These are phyloP conservation scores for Dioszegia hungarica DNA, from an alignment of 768 basidiomycete species.

Conservation along the genomic window DNA sequence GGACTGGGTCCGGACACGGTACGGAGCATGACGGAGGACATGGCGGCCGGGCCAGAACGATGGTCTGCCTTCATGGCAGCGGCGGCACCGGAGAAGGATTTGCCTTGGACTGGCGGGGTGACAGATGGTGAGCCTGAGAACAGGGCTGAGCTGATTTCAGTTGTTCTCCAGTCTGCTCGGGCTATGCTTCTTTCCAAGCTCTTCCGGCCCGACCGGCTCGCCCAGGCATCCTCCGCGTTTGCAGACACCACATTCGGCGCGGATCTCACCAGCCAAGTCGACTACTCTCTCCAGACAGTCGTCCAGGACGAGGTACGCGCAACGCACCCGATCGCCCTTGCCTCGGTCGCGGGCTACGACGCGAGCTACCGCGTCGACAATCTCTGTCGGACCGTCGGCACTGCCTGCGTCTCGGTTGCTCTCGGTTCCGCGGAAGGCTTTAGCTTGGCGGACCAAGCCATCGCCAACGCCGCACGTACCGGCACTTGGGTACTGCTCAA, in stretches of 20 bases:
- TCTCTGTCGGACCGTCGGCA: constrained; percentile 56
- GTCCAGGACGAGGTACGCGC: constrained; percentile 74
- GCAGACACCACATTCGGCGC: constrained; percentile 70
- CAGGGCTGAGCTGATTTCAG: constrained; percentile 44
- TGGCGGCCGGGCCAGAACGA: constrained; percentile 53
- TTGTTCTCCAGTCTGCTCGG: constrained; percentile 68
- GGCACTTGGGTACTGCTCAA: constrained; percentile 96
- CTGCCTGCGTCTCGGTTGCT: constrained; percentile 80
- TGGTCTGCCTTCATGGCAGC: constrained; percentile 73
- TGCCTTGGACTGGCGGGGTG: constrained; percentile 73
- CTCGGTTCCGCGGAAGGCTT: constrained; percentile 99
- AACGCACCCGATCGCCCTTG: constrained; percentile 76
- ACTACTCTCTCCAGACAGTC: constrained; percentile 70
- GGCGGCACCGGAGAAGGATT: constrained; percentile 60
- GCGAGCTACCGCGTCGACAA: constrained; percentile 73
- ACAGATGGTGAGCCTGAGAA: constrained; percentile 57
- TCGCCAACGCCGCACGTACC: constrained; percentile 82
- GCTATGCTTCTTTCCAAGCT: constrained; percentile 69
- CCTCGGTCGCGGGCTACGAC: constrained; percentile 93
- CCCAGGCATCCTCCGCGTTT: constrained; percentile 74
- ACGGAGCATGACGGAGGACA: constrained; percentile 19
- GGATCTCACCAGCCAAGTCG: constrained; percentile 69
- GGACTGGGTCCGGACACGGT: constrained; percentile 15
- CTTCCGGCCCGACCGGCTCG: constrained; percentile 85
- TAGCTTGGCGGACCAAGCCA: constrained; percentile 89